Evolutionary conservation across 805 yeast genomes (phyloP), one percentile per base, ranked within the genome.

Genomic region (Kluyveromyces nonfermentans): DNA sequence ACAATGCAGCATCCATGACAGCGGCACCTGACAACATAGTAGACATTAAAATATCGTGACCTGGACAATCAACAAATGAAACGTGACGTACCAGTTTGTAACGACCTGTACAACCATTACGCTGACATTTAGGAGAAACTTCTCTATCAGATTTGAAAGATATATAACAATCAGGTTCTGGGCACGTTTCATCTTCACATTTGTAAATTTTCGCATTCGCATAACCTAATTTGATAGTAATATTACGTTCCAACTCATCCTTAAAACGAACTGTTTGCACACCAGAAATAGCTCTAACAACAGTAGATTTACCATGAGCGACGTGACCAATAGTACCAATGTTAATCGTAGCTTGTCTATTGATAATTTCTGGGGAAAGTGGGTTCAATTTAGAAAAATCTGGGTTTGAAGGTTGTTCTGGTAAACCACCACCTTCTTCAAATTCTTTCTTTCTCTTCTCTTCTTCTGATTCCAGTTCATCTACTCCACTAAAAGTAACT

Each of bases 11-110:
- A 70, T 93, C 99, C 99, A 93, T 93, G 52, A 93, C 99, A 15
- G 99, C 99, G 32, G 99, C 99, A 65, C 99, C 99, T 38, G 97
- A 89, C 78, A 93, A 81, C 99, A 93, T 93, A 54, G 99, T 93
- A 77, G 97, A 88, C 99, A 93, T 93, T 67, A 93, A 82, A 73
- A 93, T 94, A 74, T 93, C 99, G 85, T 93, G 99, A 68, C 99
- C 99, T 48, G 99, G 99, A 74, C 98, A 94, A 74, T 93, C 99
- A 49, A 94, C 98, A 60, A 94, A 94, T 9, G 96, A 87, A 43
- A 93, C 98, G 65, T 93, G 99, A 70, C 99, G 87, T 35, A 88
- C 80, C 55, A 93, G 75, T 58, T 78, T 77, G 69, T 88, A 89
- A 63, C 95, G 85, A 44, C 95, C 95, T n/a, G 65, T 66, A 68